Percentiles rank a stretch among this genome's conserved stretches.
Evolutionary conservation across 2,329 filamentous ascomycete genomes (phyloP).

Genomic region (Tolypocladium nubicola): DNA sequence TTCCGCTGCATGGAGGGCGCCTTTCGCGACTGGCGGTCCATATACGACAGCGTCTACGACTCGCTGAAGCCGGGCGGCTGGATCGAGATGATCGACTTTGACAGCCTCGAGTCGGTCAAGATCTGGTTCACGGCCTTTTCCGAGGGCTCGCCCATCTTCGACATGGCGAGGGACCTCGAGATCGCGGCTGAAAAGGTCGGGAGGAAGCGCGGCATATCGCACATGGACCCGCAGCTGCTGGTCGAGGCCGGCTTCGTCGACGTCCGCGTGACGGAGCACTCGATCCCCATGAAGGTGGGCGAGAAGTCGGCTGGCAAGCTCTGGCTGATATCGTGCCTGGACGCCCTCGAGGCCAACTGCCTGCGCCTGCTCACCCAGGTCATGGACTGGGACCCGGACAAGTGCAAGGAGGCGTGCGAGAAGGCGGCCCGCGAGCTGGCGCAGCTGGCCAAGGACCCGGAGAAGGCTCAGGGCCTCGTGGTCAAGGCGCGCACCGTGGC

Average conservation of each 20-base stretch:
- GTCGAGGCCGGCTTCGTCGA: constrained; percentile 41
- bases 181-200: constrained; percentile 34
- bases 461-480: constrained; percentile 29
- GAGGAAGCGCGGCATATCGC: constrained; percentile 30
- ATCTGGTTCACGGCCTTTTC: constrained; percentile 27
- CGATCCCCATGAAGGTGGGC: constrained; percentile 35
- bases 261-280: constrained; percentile 34
- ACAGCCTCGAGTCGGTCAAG: constrained; percentile 27
- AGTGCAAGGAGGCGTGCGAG: constrained; percentile 36
- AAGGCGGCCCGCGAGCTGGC: constrained; percentile 37
- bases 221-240: constrained; percentile 34
- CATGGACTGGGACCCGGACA: constrained; percentile 39
- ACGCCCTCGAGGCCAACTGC: constrained; percentile 36
- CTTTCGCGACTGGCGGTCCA: constrained; percentile 43
- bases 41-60: constrained; percentile 41
- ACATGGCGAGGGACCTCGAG: constrained; percentile 28
- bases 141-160: constrained; percentile 32
- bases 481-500: constrained; percentile 37
- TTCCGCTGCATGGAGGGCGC: constrained; percentile 44
- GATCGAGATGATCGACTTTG: constrained; percentile 45
- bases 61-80: constrained; percentile 47
- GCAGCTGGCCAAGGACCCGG: constrained; percentile 33
- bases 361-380: constrained; percentile 41
- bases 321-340: constrained; percentile 41
- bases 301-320: constrained; percentile 38